Conservation (phyloP, 2,329 filamentous ascomycete species). For the Fusarium papillatum region DNA sequence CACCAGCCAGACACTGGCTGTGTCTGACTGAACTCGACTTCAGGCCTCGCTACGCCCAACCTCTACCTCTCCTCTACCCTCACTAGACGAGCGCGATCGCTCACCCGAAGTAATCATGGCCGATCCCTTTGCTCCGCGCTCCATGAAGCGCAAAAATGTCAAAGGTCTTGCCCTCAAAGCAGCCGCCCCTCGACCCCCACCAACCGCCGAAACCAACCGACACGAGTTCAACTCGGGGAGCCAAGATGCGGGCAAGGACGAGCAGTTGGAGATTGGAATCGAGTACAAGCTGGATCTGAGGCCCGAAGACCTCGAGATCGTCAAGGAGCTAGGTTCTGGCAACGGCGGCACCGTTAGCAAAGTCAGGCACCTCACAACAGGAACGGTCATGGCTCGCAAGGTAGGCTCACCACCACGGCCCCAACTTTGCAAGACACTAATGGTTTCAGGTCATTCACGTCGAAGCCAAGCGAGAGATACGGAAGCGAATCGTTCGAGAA, state of each 20-base stretch:
- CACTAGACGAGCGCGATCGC: constrained; percentile 17
- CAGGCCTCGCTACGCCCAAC: constrained; percentile 20
- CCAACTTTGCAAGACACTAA: constrained; percentile 24
- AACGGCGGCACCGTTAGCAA: constrained; percentile 99
- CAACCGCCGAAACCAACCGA: constrained; percentile 80
- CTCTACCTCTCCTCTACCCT: not conserved
- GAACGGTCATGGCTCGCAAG: constrained; percentile 98
- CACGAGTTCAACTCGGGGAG: constrained; percentile 72
- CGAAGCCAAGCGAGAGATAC: constrained; percentile 96
- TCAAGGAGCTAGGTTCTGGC: constrained; percentile 95
- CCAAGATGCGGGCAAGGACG: constrained; percentile 66
- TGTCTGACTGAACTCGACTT: constrained; percentile 29
- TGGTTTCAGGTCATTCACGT: constrained; percentile 88
- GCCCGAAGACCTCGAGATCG: constrained; percentile 90
- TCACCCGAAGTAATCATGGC: constrained; percentile 61
- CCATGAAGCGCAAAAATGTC: constrained; percentile 99
- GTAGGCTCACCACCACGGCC: constrained; percentile 59
- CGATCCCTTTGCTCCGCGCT: constrained; percentile 75
- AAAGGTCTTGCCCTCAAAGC: constrained; percentile 93
- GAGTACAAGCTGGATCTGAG: constrained; percentile 95
- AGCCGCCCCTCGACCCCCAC: constrained; percentile 78
- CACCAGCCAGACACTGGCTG: constrained; percentile 30
- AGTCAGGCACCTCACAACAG: constrained; percentile 93
- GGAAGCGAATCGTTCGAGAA: constrained; percentile 96
- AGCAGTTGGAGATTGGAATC: constrained; percentile 91